Evolutionary conservation across 1,284 basidiomycete species (phyloP).

Genomic region (Fomitopsis betulina): DNA sequence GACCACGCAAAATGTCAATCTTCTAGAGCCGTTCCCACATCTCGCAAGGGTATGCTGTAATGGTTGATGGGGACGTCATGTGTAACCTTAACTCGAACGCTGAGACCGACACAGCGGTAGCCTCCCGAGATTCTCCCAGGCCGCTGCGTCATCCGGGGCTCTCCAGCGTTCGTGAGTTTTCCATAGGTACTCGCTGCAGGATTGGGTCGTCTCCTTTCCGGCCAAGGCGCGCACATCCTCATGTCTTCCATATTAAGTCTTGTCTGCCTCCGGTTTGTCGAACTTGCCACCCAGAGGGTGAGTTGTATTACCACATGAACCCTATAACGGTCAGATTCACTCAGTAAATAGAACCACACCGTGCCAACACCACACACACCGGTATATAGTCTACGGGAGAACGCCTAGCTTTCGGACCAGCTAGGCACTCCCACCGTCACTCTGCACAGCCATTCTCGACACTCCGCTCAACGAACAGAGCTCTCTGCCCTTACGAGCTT

Average conservation of each 20-base stretch:
- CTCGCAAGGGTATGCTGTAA: background rate
- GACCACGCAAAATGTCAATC: slow-evolving; percentile 10
- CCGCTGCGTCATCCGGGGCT: slow-evolving; percentile 4
- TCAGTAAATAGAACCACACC: background rate
- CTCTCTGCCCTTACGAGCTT: background rate
- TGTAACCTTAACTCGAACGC: slow-evolving; percentile 1
- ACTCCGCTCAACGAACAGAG: background rate
- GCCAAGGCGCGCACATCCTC: background rate
- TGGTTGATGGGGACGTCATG: slow-evolving; percentile 5
- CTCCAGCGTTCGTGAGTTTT: slow-evolving; percentile 1
- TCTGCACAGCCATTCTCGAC: background rate
- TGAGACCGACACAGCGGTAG: background rate
- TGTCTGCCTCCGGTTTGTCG: background rate
- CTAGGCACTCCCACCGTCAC: background rate
- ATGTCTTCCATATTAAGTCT: background rate
- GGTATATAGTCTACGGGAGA: slow-evolving; percentile 3
- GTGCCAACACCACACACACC: background rate
- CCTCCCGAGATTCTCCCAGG: slow-evolving; percentile 4
- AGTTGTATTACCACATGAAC: background rate
- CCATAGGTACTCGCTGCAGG: slow-evolving; percentile 1
- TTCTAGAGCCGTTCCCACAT: slow-evolving; percentile 3
- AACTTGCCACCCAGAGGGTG: background rate
- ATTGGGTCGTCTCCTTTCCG: slow-evolving; percentile 5
- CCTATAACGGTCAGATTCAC: slow-evolving; percentile 5
- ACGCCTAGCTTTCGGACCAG: background rate